Base-by-base conservation (phyloP, 1,284 basidiomycete species). In the Ceratorhiza oryzae-sativae region DNA sequence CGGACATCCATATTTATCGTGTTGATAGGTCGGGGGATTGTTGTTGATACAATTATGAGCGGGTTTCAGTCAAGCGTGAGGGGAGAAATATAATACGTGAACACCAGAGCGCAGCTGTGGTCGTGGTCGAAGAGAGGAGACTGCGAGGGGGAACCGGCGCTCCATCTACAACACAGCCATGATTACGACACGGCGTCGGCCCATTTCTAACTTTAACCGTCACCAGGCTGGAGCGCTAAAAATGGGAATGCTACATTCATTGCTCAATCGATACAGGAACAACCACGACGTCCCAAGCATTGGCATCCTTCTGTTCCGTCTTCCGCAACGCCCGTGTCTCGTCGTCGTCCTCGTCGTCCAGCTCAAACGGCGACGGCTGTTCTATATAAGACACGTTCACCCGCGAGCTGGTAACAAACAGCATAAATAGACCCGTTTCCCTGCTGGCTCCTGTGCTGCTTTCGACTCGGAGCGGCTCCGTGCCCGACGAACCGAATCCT, bases 21-120 rank as follows among this genome's bases (percentile, higher is more conserved):
- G 25, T n/a, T 34, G 42, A 48, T 56, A 39, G 51, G 65, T 51
- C 39, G 41, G 34, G 42, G 20, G 30, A 36, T 32, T 55, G 4
- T 34, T 55, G 32, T 48, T 63, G 46, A 46, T 63, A 63, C 45
- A 51, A 46, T 32, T 39, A 32, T n/a, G 45, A n/a, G 18, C 8
- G 30, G 39, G 23, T 10, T 34, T 30, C 1, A 25, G 60, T 9
- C 34, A 36, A 18, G 23, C 23, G 39, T 34, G 20, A 67, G 49
- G 55, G 59, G 41, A n/a, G 15, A n/a, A 42, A 61, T 23, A 3
- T 34, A 55, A 36, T 20, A 55, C n/a, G 45, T 25, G 39, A 61
- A 32, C 36, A 70, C 65, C 53, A 58, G 53, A 70, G 51, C 51
- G 55, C 65, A 70, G 53, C 65, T 58, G 65, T 70, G 65, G 65